Conservation (phyloP, 176 grass and related monocot genomes). For the Oropetium thomaeum region DNA sequence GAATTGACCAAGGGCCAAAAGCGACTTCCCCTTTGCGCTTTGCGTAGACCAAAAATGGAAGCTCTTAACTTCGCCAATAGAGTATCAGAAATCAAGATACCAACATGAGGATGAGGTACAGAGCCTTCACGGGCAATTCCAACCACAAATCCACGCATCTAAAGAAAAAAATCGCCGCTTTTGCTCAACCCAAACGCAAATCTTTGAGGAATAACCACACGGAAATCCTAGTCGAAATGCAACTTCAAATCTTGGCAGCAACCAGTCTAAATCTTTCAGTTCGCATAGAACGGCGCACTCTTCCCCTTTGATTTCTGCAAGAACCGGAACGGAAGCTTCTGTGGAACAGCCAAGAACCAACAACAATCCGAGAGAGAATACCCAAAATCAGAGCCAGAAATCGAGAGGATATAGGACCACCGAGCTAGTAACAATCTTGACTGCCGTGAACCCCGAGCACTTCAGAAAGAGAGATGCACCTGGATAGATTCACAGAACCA, state of each 20-base stretch:
- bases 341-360: not conserved
- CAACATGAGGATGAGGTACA: not conserved
- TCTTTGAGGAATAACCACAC: not conserved
- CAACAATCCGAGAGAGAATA: not conserved
- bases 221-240: slow-evolving; percentile 24
- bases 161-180: not conserved
- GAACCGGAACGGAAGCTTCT: not conserved
- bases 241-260: slow-evolving; percentile 10
- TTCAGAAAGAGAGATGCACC: not conserved
- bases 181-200: not conserved
- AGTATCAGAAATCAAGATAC: not conserved
- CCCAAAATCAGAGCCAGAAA: slow-evolving; percentile 12
- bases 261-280: not conserved
- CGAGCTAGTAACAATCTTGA: not conserved
- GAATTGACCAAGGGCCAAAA: slow-evolving; percentile 1
- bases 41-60: slow-evolving; percentile 11
- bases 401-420: not conserved
- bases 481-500: not conserved
- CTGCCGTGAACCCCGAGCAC: not conserved
- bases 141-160: slow-evolving; percentile 29
- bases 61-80: not conserved
- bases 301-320: not conserved
- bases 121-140: not conserved
- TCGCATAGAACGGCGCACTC: not conserved
- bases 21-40: slow-evolving; percentile 16